Percentiles rank a stretch among this genome's conserved stretches.
phyloP scores from a whole-genome alignment of 805 yeast species.

The Candida berthetii region DNA sequence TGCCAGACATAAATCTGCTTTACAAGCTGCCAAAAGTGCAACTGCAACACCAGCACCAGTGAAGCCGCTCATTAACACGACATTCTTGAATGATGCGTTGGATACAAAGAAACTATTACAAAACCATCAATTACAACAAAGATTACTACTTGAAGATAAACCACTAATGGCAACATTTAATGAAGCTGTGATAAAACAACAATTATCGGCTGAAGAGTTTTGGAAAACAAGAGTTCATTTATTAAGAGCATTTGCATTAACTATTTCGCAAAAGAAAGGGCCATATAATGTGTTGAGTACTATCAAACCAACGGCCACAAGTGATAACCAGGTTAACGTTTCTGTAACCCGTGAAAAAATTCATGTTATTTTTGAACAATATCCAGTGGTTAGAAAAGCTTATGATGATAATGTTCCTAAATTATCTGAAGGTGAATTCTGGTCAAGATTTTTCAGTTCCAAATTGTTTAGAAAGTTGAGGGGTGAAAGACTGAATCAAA shows the following conservation, averaged over 20 bases:
- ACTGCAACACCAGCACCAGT: slow-evolving; percentile 13
- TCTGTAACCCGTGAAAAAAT: slow-evolving; percentile 88
- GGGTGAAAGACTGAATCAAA: slow-evolving; percentile 76
- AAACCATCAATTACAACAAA: slow-evolving; percentile 75
- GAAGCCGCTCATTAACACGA: slow-evolving; percentile 27
- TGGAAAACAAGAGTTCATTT: slow-evolving; percentile 81
- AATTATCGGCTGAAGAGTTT: slow-evolving; percentile 74
- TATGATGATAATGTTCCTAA: slow-evolving; percentile 89
- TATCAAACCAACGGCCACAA: slow-evolving; percentile 87
- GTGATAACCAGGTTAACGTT: slow-evolving; percentile 91
- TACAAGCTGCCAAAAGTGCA: slow-evolving; percentile 17
- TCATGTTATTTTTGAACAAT: slow-evolving; percentile 83
- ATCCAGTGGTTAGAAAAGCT: slow-evolving; percentile 86
- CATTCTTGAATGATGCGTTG: slow-evolving; percentile 36
- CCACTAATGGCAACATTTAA: slow-evolving; percentile 69
- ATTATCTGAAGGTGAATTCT: slow-evolving; percentile 84
- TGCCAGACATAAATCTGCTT: slow-evolving; percentile 46
- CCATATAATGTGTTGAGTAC: slow-evolving; percentile 93
- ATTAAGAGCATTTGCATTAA: slow-evolving; percentile 79
- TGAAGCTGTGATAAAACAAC: slow-evolving; percentile 77
- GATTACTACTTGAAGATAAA: slow-evolving; percentile 63
- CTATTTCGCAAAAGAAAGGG: slow-evolving; percentile 80
- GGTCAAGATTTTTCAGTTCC: slow-evolving; percentile 94
- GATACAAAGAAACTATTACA: slow-evolving; percentile 55
- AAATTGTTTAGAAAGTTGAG: slow-evolving; percentile 79